Percentiles rank a stretch among this genome's conserved stretches.
Evolutionary conservation across 23 red algal genomes (phyloP).

Genomic region (Gracilaria caudata): DNA sequence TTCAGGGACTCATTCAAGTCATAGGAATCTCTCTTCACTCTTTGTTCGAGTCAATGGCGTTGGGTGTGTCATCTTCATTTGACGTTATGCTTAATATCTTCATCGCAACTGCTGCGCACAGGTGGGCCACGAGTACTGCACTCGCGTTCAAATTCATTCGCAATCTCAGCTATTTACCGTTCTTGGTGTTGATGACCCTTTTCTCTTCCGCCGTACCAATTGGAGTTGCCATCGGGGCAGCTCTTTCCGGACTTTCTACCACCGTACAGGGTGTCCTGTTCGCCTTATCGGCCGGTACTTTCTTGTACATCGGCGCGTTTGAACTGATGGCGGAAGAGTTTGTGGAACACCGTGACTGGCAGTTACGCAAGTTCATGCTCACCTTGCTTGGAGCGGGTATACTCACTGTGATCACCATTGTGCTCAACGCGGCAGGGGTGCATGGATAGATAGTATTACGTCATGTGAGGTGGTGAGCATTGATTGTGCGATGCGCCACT

Average conservation of each 20-base stretch:
- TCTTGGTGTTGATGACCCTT: conserved; percentile 36
- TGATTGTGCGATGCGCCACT: neutral
- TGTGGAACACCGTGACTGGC: neutral
- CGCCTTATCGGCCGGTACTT: conserved; percentile 55
- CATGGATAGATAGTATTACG: conserved; percentile 26
- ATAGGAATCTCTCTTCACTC: conserved; percentile 50
- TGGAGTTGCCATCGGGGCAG: conserved; percentile 36
- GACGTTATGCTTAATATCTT: conserved; percentile 52
- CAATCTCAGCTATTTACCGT: conserved; percentile 28
- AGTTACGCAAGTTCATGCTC: conserved; percentile 37
- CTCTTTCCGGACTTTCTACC: conserved; percentile 6
- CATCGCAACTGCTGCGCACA: conserved; percentile 56
- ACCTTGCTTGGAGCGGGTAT: conserved; percentile 43
- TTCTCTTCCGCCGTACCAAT: conserved; percentile 46
- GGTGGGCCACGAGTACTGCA: conserved; percentile 49
- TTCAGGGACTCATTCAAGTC: conserved; percentile 20
- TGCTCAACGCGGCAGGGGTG: conserved; percentile 36
- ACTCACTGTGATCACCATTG: conserved; percentile 42
- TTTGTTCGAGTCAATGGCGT: conserved; percentile 53
- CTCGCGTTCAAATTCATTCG: conserved; percentile 45
- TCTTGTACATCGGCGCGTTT: conserved; percentile 61
- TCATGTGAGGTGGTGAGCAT: neutral
- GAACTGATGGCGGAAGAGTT: conserved; percentile 39
- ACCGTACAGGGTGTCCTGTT: conserved; percentile 53
- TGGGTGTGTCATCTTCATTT: conserved; percentile 49